Percentiles rank a stretch among this genome's conserved stretches.
Conservation (phyloP, 306 rosid species). For the Casuarina glauca region DNA sequence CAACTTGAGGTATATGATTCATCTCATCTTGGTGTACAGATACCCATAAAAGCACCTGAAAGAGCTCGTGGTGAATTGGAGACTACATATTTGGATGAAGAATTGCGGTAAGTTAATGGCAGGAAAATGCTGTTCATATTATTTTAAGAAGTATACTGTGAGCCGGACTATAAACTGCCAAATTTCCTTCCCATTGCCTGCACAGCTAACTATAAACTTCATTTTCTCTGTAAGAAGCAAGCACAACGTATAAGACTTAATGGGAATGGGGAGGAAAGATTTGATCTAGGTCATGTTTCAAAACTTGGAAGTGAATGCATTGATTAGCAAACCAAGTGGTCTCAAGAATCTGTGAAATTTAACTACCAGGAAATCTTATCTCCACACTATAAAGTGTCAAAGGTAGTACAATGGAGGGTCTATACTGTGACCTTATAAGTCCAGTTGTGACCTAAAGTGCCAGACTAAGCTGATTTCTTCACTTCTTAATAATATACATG, state of each 20-base stretch:
- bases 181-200: not conserved
- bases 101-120: constrained; percentile 60
- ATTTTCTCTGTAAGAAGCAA: not conserved
- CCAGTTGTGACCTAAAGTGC: too few relatives aligned
- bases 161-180: not conserved
- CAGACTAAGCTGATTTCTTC: too few relatives aligned
- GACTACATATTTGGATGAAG: constrained; percentile 85
- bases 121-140: constrained; percentile 14
- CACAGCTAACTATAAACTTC: not conserved
- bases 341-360: not conserved
- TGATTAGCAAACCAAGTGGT: not conserved
- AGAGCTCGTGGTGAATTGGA: constrained; percentile 89
- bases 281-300: not conserved
- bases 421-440: too few relatives aligned
- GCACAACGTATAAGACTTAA: not conserved
- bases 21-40: constrained; percentile 42
- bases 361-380: too few relatives aligned
- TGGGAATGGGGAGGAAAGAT: not conserved
- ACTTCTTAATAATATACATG: too few relatives aligned
- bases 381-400: not conserved
- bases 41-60: constrained; percentile 88
- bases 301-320: not conserved
- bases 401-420: too few relatives aligned
- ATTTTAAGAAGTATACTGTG: not conserved
- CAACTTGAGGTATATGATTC: not conserved